Conservation (phyloP, 2,329 filamentous ascomycete species). For the Aureobasidium namibiae region DNA sequence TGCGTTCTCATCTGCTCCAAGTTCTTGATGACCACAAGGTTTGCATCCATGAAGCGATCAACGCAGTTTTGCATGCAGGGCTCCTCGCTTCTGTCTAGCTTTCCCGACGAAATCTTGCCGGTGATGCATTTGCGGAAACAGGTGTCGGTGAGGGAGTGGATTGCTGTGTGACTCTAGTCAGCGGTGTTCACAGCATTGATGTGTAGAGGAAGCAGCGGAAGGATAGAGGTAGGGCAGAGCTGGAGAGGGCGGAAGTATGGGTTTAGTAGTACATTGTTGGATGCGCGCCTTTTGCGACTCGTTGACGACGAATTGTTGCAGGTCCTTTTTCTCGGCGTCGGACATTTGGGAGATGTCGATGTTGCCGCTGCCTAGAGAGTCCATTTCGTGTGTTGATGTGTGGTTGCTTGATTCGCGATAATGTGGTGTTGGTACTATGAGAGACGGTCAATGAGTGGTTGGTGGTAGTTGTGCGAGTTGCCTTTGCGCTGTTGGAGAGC, state of each 20-base stretch:
- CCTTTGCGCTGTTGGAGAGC: background rate
- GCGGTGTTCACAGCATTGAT: background rate
- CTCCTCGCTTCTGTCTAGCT: constrained; percentile 71
- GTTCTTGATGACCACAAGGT: constrained; percentile 76
- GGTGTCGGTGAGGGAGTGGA: constrained; percentile 61
- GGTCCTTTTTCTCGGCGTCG: constrained; percentile 75
- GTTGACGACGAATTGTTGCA: constrained; percentile 76
- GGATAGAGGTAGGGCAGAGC: constrained; percentile 31
- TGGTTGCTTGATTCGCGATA: background rate
- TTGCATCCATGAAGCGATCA: constrained; percentile 85
- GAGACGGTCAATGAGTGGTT: background rate
- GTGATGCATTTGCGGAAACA: constrained; percentile 96
- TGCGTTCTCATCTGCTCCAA: constrained; percentile 54
- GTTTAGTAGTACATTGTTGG: constrained; percentile 32
- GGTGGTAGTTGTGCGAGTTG: background rate
- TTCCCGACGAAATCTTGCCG: constrained; percentile 58
- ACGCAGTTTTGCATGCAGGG: constrained; percentile 86
- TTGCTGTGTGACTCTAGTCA: constrained; percentile 30
- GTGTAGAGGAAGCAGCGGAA: background rate
- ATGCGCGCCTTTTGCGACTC: constrained; percentile 80
- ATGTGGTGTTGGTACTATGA: background rate
- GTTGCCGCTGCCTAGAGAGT: constrained; percentile 33
- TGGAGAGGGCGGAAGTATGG: constrained; percentile 12
- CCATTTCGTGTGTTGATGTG: constrained; percentile 18
- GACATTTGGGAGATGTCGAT: constrained; percentile 67